Evolutionary conservation across 805 yeast species (phyloP).

Genomic region (Ogataea neopini): DNA sequence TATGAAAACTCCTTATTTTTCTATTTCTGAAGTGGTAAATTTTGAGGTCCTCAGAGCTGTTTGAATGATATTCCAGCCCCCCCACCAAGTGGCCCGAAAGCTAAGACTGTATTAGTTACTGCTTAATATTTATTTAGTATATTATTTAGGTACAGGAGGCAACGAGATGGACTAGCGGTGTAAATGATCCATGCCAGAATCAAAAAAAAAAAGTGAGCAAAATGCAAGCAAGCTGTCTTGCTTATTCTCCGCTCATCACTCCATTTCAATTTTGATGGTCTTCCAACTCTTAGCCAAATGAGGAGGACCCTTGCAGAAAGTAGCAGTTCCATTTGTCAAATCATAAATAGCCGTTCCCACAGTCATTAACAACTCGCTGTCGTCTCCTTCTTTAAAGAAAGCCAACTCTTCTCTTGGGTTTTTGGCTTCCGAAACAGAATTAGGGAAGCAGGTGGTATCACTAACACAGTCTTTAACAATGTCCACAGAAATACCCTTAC

Average conservation of each 20-base stretch:
- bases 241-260: too few species aligned
- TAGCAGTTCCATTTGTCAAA: slow-evolving; percentile 12
- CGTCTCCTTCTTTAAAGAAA: neutral
- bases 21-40: too few species aligned
- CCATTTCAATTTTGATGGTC: slow-evolving; percentile 12
- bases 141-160: too few species aligned
- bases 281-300: slow-evolving; percentile 12
- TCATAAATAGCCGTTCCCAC: slow-evolving; percentile 14
- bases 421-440: slow-evolving; percentile 11
- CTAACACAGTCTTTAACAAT: slow-evolving; percentile 7
- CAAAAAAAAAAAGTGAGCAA: too few species aligned
- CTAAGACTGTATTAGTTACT: too few species aligned
- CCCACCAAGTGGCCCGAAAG: too few species aligned
- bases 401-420: slow-evolving; percentile 9
- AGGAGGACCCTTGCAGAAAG: slow-evolving; percentile 15
- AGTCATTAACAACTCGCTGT: slow-evolving; percentile 9
- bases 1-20: too few species aligned
- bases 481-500: slow-evolving; percentile 12
- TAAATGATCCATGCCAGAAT: too few species aligned
- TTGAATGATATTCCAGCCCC: too few species aligned
- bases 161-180: too few species aligned
- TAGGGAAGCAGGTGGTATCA: slow-evolving; percentile 13
- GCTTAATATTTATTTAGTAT: too few species aligned
- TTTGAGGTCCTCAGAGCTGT: too few species aligned
- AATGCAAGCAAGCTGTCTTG: neutral